Evolutionary conservation across 2,329 filamentous ascomycete genomes (phyloP), one percentile per base, ranked within the genome.

Genomic region (Myriosclerotinia scirpicola): DNA sequence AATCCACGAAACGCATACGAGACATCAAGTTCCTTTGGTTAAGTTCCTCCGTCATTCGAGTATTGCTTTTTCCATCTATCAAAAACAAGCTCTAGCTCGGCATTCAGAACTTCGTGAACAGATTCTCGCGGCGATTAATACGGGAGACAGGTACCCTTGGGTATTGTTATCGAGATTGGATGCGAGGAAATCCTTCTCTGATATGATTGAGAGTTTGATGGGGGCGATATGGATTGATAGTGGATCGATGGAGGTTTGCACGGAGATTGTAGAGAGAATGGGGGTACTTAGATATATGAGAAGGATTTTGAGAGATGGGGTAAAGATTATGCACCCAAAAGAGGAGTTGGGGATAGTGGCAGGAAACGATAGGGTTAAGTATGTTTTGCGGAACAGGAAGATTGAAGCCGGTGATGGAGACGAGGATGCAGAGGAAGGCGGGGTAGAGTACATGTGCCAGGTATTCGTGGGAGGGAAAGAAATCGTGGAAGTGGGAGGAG

Each of bases 221-320:
- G 94, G 91, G 0, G 93, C 93, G 0, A 83, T 97, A 0, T 97
- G 90, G 81, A 81, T 97, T 26, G 95, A 98, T 76, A 90, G 83
- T 0, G 90, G 90, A 0, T 82, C 84, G 1, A 75, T 92, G 17
- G 79, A 79, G 0, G 76, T 75, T 0, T 96, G 92, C 72, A 80
- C 83, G 60, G 73, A 64, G 0, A 82, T 97, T 48, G 76, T 92
- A 0, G 81, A 85, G 54, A 79, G 80, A 0, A 79, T 92, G 4
- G 92, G 92, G 0, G 80, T 97, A 5, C 70, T 93, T 50, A 75
- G 78, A 0, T 86, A 86, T 40, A 54, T 59, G 70, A 42, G 48
- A 5, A 53, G 64, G 8, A 52, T 61, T 3, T 77, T 96, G 67
- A 79, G 84, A 0, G 83, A 84, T 3, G 73, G 77, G 0, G 82